These are phyloP conservation scores for Penicillium ucsense DNA, from an alignment of 495 filamentous ascomycete genomes.

Conservation along the genomic window DNA sequence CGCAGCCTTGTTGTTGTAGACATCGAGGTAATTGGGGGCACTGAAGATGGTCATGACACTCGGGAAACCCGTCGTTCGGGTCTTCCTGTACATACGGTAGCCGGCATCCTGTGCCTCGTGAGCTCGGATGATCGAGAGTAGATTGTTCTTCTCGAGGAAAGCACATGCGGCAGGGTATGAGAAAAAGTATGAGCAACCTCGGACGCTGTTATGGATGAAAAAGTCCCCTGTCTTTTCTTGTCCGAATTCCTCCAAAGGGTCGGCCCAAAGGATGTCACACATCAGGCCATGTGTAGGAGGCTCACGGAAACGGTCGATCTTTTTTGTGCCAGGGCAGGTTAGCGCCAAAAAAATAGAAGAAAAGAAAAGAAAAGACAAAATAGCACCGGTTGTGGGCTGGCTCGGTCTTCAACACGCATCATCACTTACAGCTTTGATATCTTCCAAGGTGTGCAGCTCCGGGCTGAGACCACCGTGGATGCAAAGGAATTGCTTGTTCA, in stretches of 20 bases:
- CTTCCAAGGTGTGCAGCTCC: conserved; percentile 90
- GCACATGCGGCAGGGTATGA: conserved; percentile 97
- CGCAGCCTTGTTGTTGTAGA: conserved; percentile 99
- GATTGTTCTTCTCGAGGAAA: conserved; percentile 97
- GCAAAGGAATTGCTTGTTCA: conserved; percentile 99
- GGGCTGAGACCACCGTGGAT: conserved; percentile 96
- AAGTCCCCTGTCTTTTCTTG: conserved; percentile 97
- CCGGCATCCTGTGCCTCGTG: conserved; percentile 98
- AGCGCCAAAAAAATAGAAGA: not conserved
- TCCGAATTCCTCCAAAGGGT: conserved; percentile 97
- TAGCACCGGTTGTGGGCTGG: not conserved
- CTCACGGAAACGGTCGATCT: conserved; percentile 98
- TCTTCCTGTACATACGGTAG: conserved; percentile 99
- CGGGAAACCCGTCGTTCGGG: conserved; percentile 92
- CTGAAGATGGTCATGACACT: conserved; percentile 99
- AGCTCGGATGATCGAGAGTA: conserved; percentile 95
- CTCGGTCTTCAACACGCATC: not conserved
- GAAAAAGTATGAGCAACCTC: conserved; percentile 98
- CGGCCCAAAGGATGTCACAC: conserved; percentile 98
- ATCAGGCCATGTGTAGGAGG: conserved; percentile 95
- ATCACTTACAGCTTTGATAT: conserved; percentile 67
- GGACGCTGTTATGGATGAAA: conserved; percentile 96
- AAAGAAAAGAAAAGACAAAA: not conserved
- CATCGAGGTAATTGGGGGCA: conserved; percentile 94
- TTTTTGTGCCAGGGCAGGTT: not conserved